phyloP scores from a whole-genome alignment of 73 alveolate genomes.

The Tetrahymena borealis region DNA sequence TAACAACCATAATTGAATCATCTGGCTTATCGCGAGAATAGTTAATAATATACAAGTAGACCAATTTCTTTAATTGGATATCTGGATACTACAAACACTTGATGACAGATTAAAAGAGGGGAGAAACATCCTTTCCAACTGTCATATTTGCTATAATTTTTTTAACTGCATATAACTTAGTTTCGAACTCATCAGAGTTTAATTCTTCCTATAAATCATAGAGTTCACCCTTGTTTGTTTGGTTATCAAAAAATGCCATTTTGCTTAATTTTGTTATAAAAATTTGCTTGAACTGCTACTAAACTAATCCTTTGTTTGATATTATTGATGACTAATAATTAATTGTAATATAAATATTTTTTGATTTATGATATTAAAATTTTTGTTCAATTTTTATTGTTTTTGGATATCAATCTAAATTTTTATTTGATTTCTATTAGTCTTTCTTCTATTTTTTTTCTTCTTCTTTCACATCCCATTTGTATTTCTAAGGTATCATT shows the following conservation, averaged over 20 bases:
- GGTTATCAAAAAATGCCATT: neutral
- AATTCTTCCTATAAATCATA: neutral
- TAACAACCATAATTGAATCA: slow-evolving; percentile 37
- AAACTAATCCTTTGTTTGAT: too few species aligned
- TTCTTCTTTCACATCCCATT: too few species aligned
- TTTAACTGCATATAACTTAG: slow-evolving; percentile 1
- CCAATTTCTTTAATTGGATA: slow-evolving; percentile 31
- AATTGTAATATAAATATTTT: neutral
- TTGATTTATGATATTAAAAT: neutral
- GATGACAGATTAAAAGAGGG: slow-evolving; percentile 27
- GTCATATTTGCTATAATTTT: slow-evolving; percentile 32
- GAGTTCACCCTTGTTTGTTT: neutral
- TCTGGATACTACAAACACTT: slow-evolving; percentile 28
- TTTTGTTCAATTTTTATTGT: neutral
- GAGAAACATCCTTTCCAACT: slow-evolving; percentile 38
- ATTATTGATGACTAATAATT: too few species aligned
- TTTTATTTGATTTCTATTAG: neutral
- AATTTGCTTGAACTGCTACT: too few species aligned
- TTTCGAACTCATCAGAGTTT: neutral
- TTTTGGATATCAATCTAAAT: neutral
- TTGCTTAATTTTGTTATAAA: neutral
- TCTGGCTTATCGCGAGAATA: slow-evolving; percentile 38
- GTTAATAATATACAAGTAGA: slow-evolving; percentile 30
- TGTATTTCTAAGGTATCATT: too few species aligned
- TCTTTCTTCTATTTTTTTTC: too few species aligned